phyloP scores from a whole-genome alignment of 805 yeast genomes.

The Ogataea pignaliae region DNA sequence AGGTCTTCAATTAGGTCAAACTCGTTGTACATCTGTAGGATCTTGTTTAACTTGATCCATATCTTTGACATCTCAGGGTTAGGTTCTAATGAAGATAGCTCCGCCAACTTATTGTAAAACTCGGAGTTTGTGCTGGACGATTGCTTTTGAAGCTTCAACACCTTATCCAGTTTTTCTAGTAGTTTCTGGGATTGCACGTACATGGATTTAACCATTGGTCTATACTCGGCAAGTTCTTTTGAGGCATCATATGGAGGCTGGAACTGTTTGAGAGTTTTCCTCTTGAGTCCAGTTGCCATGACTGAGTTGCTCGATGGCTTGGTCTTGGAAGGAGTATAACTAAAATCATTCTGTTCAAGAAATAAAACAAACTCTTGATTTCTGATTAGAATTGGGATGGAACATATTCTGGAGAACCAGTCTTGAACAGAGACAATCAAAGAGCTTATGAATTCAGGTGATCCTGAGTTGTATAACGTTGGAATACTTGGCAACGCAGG shows the following conservation, averaged over 20 bases:
- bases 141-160: slow-evolving; percentile 55
- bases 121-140: slow-evolving; percentile 43
- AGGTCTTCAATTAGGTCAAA: slow-evolving; percentile 67
- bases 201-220: slow-evolving; percentile 80
- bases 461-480: slow-evolving; percentile 78
- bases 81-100: slow-evolving; percentile 39
- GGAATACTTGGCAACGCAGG: slow-evolving; percentile 78
- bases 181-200: slow-evolving; percentile 58
- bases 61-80: slow-evolving; percentile 67
- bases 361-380: slow-evolving; percentile 88
- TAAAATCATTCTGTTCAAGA: slow-evolving; percentile 34
- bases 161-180: slow-evolving; percentile 45
- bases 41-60: slow-evolving; percentile 76
- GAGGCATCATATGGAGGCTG: slow-evolving; percentile 90
- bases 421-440: slow-evolving; percentile 61
- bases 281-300: slow-evolving; percentile 77
- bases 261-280: slow-evolving; percentile 88
- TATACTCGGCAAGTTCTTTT: slow-evolving; percentile 71
- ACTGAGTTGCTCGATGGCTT: slow-evolving; percentile 36
- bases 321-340: slow-evolving; percentile 36
- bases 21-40: slow-evolving; percentile 69
- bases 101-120: slow-evolving; percentile 36
- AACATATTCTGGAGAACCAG: slow-evolving; percentile 77
- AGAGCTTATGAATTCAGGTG: slow-evolving; percentile 69
- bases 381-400: slow-evolving; percentile 74